Conservation (phyloP, 208 protist genomes). For the Acanthamoeba sp. region DNA sequence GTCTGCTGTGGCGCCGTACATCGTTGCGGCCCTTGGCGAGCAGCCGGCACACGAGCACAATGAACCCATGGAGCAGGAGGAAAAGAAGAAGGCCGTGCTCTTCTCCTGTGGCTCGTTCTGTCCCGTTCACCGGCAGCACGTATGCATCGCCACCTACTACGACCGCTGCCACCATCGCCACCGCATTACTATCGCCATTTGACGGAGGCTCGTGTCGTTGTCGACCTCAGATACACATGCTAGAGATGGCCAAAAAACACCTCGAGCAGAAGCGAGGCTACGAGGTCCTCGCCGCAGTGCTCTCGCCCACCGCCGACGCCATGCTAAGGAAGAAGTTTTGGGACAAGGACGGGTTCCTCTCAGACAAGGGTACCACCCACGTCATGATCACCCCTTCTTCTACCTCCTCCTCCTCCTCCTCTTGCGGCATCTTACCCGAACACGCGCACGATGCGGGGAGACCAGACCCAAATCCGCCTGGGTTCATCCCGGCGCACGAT, state of each 20-base stretch:
- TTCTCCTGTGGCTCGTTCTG: slow-evolving; percentile 53
- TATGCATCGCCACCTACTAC: too few relatives aligned
- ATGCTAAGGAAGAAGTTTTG: slow-evolving; percentile 55
- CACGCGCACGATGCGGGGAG: not conserved
- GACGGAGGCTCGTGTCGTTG: too few relatives aligned
- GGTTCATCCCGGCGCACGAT: slow-evolving; percentile 38
- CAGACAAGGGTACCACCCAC: not conserved
- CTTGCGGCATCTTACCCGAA: not conserved
- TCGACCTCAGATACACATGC: slow-evolving; percentile 69
- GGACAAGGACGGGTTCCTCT: slow-evolving; percentile 22
- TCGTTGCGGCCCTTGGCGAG: not conserved
- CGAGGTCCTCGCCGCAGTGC: slow-evolving; percentile 10
- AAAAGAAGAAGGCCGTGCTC: slow-evolving; percentile 52
- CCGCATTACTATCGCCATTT: too few relatives aligned
- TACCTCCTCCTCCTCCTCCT: not conserved
- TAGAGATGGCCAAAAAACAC: slow-evolving; percentile 63
- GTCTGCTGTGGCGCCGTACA: not conserved
- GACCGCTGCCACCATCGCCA: too few relatives aligned
- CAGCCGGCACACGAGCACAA: not conserved
- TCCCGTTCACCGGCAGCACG: slow-evolving; percentile 33
- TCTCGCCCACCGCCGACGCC: slow-evolving; percentile 19
- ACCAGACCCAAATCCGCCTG: not conserved
- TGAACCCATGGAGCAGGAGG: not conserved
- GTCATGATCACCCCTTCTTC: not conserved
- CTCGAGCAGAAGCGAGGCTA: slow-evolving; percentile 69